Percentiles rank a stretch among this genome's conserved stretches.
These are phyloP conservation scores for Bjerkandera adusta DNA, from an alignment of 1,284 basidiomycete species.

Conservation along the genomic window DNA sequence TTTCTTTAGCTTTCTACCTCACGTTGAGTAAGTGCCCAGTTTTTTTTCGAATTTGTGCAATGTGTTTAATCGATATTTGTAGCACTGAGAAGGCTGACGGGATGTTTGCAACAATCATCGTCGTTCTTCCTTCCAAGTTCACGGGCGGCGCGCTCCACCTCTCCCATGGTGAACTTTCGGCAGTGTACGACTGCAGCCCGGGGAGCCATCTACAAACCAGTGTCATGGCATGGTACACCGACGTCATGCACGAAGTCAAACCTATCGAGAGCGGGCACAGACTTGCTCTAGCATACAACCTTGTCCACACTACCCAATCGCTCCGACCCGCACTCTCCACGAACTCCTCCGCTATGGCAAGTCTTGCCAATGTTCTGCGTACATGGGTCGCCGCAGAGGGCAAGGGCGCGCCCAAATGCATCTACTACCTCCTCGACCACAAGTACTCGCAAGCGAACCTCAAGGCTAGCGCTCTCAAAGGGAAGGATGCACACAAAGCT, in stretches of 20 bases:
- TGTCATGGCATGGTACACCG: slow-evolving; percentile 46
- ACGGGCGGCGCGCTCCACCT: slow-evolving; percentile 40
- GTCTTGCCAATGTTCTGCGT: slow-evolving; percentile 17
- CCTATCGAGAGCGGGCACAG: slow-evolving; percentile 42
- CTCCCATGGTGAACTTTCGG: slow-evolving; percentile 30
- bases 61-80: neutral
- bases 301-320: slow-evolving; percentile 37
- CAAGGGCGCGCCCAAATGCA: slow-evolving; percentile 8
- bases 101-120: slow-evolving; percentile 43
- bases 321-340: slow-evolving; percentile 33
- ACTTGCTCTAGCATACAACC: slow-evolving; percentile 43
- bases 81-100: slow-evolving; percentile 39
- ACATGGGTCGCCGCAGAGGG: slow-evolving; percentile 23
- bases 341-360: slow-evolving; percentile 1
- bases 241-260: slow-evolving; percentile 44
- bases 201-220: slow-evolving; percentile 30
- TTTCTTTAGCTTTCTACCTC: slow-evolving; percentile 29
- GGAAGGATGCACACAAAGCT: slow-evolving; percentile 21
- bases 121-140: slow-evolving; percentile 40
- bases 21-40: slow-evolving; percentile 27
- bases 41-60: neutral
- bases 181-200: slow-evolving; percentile 32
- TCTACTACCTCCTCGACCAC: slow-evolving; percentile 23
- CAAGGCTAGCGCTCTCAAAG: slow-evolving; percentile 21
- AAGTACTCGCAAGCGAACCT: slow-evolving; percentile 22